Base-by-base conservation (phyloP, 2,329 filamentous ascomycete genomes). In the Neospermospora avenae region DNA sequence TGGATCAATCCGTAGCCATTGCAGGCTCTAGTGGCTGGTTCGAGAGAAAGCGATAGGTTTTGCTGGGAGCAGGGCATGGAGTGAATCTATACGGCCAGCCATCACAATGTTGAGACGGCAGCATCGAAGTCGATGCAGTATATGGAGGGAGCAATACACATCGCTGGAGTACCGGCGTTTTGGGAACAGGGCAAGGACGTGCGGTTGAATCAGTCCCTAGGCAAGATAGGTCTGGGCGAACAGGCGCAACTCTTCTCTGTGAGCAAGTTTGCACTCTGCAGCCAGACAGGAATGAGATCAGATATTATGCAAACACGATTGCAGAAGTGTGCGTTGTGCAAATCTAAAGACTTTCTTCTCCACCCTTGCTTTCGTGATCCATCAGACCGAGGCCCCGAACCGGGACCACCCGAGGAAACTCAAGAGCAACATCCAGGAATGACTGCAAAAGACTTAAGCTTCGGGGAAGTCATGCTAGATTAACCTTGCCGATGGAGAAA, bases 1-100 rank as follows among this genome's bases (percentile, higher is more conserved):
- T 99, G 92, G 95, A 99, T 76, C 90, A 96, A 79, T 96, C 92
- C 31, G 91, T 98, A 34, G 93, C 93, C 42, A 84, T 98, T 59
- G 90, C 96, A 74, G 89, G 91, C 44, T 88, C 89, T 52, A 96
- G 90, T 73, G 84, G 88, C 62, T 99, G 87, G 77, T 99, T 99
- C 74, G 93, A 97, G 79, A 85, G 95, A 72, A 93, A 85, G 75
- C 85, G 93, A 79, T 96, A 67, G 61, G 45, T 46, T 49, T 16
- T 4, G 4, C 3, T n/a, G 24, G 31, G n/a, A 20, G 39, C n/a
- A n/a, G 20, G 3, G 42, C 18, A 51, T 37, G 31, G 39, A 41
- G 11, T 20, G 42, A 48, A 41, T 49, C 13, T 49, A 18, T 37
- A 35, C 28, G 28, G 48, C 22, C 16, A 14, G 11, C 28, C 25